phyloP scores from a whole-genome alignment of 495 filamentous ascomycete species.

The Penicillium simplicissimum region DNA sequence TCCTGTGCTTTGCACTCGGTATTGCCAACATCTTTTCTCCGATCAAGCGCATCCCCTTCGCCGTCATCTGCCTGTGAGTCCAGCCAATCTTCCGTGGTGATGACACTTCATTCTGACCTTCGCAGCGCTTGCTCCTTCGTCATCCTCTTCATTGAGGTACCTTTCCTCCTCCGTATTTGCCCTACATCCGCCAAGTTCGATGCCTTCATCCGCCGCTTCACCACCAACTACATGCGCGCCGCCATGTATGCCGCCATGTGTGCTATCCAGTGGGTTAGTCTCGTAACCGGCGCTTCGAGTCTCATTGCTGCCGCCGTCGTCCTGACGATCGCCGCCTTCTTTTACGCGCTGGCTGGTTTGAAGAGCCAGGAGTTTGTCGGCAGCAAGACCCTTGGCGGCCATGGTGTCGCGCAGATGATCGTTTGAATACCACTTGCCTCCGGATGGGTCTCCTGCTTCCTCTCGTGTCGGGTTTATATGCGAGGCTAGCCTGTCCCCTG shows the following conservation, averaged over 20 bases:
- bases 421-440: slow-evolving; percentile 53
- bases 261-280: slow-evolving; percentile 78
- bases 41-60: slow-evolving; percentile 73
- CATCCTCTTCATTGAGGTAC: slow-evolving; percentile 95
- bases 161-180: slow-evolving; percentile 95
- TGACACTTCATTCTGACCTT: slow-evolving; percentile 15
- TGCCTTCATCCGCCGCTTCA: slow-evolving; percentile 84
- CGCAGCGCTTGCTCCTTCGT: slow-evolving; percentile 74
- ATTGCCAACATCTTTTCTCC: slow-evolving; percentile 84
- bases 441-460: slow-evolving; percentile 8
- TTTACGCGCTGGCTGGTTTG: slow-evolving; percentile 81
- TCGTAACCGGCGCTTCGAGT: slow-evolving; percentile 57
- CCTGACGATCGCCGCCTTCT: slow-evolving; percentile 71
- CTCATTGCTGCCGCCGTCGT: slow-evolving; percentile 86
- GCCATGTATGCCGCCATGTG: slow-evolving; percentile 82
- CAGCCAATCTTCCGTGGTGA: not conserved
- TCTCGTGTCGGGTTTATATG: not conserved
- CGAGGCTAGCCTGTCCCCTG: slow-evolving; percentile 5
- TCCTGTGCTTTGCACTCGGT: slow-evolving; percentile 93
- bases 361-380: slow-evolving; percentile 94
- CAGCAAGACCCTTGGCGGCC: slow-evolving; percentile 95
- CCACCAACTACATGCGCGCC: slow-evolving; percentile 97
- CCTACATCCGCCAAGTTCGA: slow-evolving; percentile 92
- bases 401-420: slow-evolving; percentile 98
- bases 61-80: slow-evolving; percentile 81